Base-by-base conservation (phyloP, 495 filamentous ascomycete species). In the Lophiotrema nucula region DNA sequence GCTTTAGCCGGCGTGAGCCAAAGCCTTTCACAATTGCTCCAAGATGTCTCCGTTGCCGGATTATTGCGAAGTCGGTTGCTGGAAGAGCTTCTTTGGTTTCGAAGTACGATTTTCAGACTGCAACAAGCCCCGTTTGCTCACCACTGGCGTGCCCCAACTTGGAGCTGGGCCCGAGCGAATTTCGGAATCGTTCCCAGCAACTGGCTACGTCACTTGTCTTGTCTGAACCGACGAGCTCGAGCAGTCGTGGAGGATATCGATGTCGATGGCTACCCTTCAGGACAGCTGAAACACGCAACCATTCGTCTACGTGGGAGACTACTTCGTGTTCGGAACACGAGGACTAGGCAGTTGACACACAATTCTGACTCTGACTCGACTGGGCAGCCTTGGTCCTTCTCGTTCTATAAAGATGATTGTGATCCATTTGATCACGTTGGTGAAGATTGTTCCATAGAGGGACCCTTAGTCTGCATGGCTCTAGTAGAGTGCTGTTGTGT, bases 1-100 rank as follows among this genome's bases (percentile, higher is more conserved):
- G 51, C 51, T 46, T 10, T 55, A 5, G n/a, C 4, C 10, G 51
- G 51, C 3, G 37, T 55, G 16, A 16, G 38, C 11, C 18, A 55
- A 46, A 18, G 3, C 3, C 8, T 55, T 24, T 8, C 38, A 11
- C 4, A 11, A 21, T 12, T 8, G 3, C 3, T 24, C 2, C 38
- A 26, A 3, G 39, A 33, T 25, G 11, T 18, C 8, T 33, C 46
- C 21, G 19, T 55, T 16, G 13, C 10, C 11, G 51, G 51, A 19
- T 16, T 55, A 2, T 46, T 23, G 37, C 12, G 46, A 15, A 46
- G 21, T 16, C 31, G 23, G 12, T 6, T 46, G n/a, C 23, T 31
- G 3, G 38, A 16, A n/a, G 51, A 31, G 4, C 25, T 55, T 8
- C 16, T 26, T n/a, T 55, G 51, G 51, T n/a, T n/a, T n/a, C 28